Evolutionary conservation across 805 yeast genomes (phyloP).

Genomic region (Kuraishia hungarica): DNA sequence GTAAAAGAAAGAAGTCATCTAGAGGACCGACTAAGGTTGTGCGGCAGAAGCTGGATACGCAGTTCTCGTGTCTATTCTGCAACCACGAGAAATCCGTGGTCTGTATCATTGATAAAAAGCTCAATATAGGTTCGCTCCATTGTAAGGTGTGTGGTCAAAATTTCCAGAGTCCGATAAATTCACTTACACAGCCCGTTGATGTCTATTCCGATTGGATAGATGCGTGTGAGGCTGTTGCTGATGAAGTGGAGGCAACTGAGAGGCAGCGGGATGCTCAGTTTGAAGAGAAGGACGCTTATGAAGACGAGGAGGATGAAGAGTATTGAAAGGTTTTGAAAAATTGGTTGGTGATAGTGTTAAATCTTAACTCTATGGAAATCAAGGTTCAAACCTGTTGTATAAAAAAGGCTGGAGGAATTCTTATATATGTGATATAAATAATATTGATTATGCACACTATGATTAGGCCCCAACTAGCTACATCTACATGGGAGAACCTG

Average conservation of each 20-base stretch:
- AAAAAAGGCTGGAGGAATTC: too few species aligned
- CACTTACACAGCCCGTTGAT: slow-evolving; percentile 84
- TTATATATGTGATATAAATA: neutral
- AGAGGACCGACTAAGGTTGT: slow-evolving; percentile 74
- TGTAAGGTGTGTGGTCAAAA: slow-evolving; percentile 94
- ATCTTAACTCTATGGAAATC: neutral
- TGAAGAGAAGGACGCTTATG: slow-evolving; percentile 27
- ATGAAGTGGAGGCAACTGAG: slow-evolving; percentile 31
- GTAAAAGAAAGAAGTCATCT: slow-evolving; percentile 68
- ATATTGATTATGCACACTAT: neutral
- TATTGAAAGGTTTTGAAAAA: neutral
- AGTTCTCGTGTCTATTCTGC: slow-evolving; percentile 88
- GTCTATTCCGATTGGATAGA: slow-evolving; percentile 97
- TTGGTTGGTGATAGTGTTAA: neutral
- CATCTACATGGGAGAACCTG: neutral
- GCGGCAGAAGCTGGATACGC: slow-evolving; percentile 71
- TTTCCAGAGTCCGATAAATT: slow-evolving; percentile 82
- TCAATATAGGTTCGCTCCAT: slow-evolving; percentile 71
- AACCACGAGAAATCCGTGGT: slow-evolving; percentile 90
- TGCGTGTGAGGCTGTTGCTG: slow-evolving; percentile 86
- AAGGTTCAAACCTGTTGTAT: neutral
- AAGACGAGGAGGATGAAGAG: slow-evolving; percentile 17
- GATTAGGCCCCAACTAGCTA: neutral
- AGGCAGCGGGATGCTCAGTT: slow-evolving; percentile 6
- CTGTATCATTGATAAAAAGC: slow-evolving; percentile 81